Evolutionary conservation across 2,329 filamentous ascomycete genomes (phyloP).

Genomic region (Phialophora verrucosa): DNA sequence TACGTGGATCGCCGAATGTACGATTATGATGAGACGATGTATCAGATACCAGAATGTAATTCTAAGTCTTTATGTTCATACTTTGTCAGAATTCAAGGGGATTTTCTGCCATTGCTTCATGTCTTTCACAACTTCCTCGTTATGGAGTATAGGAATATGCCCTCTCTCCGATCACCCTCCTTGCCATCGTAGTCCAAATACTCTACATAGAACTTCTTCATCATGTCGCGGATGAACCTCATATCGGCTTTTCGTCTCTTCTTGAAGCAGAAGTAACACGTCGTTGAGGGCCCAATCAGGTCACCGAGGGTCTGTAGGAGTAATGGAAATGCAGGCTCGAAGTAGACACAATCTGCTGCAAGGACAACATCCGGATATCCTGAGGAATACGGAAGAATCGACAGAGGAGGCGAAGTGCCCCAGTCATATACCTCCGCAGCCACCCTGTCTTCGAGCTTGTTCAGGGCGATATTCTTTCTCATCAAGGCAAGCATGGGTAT

Average conservation of each 20-base stretch:
- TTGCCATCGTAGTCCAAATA: conserved; percentile 67
- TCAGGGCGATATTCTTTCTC: conserved; percentile 84
- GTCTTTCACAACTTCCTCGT: conserved; percentile 12
- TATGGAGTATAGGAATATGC: conserved; percentile 62
- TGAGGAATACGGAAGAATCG: conserved; percentile 1
- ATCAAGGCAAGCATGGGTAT: conserved; percentile 83
- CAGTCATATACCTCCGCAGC: conserved; percentile 78
- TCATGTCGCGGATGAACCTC: conserved; percentile 74
- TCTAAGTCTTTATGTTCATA: neutral
- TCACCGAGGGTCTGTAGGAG: conserved; percentile 78
- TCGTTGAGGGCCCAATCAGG: conserved; percentile 67
- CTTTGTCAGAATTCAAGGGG: neutral
- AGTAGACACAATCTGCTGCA: conserved; percentile 97
- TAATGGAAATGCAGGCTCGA: conserved; percentile 91
- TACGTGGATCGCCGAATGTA: conserved; percentile 17
- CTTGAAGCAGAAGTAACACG: conserved; percentile 94
- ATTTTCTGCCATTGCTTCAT: neutral
- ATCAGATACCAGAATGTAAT: conserved; percentile 26
- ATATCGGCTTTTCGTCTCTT: conserved; percentile 81
- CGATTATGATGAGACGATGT: conserved; percentile 18
- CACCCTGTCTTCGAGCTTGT: conserved; percentile 68
- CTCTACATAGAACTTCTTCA: conserved; percentile 68
- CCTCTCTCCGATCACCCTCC: conserved; percentile 57
- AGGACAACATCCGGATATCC: conserved; percentile 75
- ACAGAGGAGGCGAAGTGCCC: conserved; percentile 55